Conservation (phyloP, 192 early-diverging fungal genomes). For the Mortierella antarctica region DNA sequence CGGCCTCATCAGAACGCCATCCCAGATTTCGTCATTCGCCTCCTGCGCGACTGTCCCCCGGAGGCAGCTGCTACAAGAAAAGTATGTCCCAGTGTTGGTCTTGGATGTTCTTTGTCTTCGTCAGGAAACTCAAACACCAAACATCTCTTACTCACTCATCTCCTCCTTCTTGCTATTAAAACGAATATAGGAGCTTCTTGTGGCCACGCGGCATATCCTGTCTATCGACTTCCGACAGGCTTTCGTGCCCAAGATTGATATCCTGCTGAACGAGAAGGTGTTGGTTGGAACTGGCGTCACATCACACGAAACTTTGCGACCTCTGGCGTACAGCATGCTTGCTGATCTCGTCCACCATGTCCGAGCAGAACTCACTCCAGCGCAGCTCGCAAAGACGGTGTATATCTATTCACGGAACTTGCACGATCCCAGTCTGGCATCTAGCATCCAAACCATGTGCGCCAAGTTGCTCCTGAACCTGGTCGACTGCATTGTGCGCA, state of each 20-base stretch:
- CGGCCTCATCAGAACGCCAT: conserved; percentile 83
- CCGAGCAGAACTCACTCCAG: conserved; percentile 81
- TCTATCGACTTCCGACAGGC: conserved; percentile 90
- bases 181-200: conserved; percentile 80
- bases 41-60: conserved; percentile 93
- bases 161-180: not conserved
- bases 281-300: conserved; percentile 94
- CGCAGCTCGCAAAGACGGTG: conserved; percentile 86
- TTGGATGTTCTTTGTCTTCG: too few species aligned
- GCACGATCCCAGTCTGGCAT: conserved; percentile 91
- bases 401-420: conserved; percentile 93
- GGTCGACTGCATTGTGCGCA: conserved; percentile 86
- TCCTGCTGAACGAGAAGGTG: conserved; percentile 93
- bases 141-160: not conserved
- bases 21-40: conserved; percentile 87
- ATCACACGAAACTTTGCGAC: conserved; percentile 89
- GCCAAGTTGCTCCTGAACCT: conserved; percentile 92
- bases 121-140: not conserved
- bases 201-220: conserved; percentile 94
- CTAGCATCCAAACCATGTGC: conserved; percentile 97
- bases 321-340: conserved; percentile 93
- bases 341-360: conserved; percentile 98
- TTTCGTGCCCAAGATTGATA: conserved; percentile 94
- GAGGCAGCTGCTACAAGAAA: conserved; percentile 94
- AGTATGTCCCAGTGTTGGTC: conserved; percentile 55